These are phyloP conservation scores for Phaseolus lunatus DNA, from an alignment of 306 rosid genomes.

Conservation along the genomic window DNA sequence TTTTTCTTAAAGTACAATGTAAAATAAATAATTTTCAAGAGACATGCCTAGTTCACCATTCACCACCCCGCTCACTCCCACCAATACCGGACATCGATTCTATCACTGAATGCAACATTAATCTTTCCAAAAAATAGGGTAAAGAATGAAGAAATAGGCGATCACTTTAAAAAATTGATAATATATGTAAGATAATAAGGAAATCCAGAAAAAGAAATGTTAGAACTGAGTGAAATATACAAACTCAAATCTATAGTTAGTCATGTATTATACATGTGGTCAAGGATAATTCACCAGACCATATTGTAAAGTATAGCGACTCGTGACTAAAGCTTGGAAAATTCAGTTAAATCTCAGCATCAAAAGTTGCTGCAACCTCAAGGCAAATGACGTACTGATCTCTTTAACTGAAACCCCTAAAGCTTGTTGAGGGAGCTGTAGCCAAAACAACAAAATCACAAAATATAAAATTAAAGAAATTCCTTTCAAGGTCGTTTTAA, in stretches of 20 bases:
- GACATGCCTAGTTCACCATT: too few relatives aligned
- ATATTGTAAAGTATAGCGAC: conserved; percentile 25
- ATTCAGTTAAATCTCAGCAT: conserved; percentile 42
- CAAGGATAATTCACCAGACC: conserved; percentile 35
- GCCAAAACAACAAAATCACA: conserved; percentile 29
- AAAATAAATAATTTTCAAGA: too few relatives aligned
- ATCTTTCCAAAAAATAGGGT: neutral
- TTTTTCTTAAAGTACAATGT: neutral
- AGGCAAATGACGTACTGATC: conserved; percentile 44
- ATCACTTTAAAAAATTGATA: neutral
- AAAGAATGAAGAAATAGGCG: neutral
- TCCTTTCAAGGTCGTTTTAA: conserved; percentile 18
- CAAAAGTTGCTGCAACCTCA: conserved; percentile 41
- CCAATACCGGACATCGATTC: too few relatives aligned
- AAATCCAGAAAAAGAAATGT: conserved; percentile 31
- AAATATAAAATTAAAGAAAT: neutral
- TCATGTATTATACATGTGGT: conserved; percentile 35
- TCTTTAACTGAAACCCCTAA: conserved; percentile 22
- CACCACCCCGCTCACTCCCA: neutral
- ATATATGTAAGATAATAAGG: neutral
- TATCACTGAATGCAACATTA: neutral
- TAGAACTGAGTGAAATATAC: conserved; percentile 35
- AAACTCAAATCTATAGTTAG: conserved; percentile 41
- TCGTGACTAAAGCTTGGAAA: conserved; percentile 49
- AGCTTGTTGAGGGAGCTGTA: conserved; percentile 45